Percentiles rank a stretch among this genome's conserved stretches.
These are phyloP conservation scores for Aspergillus ellipticus DNA, from an alignment of 495 filamentous ascomycete species.

Conservation along the genomic window DNA sequence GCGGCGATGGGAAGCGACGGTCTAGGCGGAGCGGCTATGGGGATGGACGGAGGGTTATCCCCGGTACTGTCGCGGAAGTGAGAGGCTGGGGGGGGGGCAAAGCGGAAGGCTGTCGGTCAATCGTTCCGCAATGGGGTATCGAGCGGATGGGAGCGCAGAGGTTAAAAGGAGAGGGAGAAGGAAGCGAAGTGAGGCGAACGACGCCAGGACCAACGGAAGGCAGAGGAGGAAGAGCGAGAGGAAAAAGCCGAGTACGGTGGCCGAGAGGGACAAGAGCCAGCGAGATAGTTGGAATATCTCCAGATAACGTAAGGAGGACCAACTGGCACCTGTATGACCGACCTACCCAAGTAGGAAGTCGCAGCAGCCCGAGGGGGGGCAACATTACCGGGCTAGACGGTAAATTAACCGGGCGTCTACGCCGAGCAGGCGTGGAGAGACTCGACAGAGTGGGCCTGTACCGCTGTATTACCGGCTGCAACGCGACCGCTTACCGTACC, in stretches of 20 bases:
- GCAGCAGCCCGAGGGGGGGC: background rate
- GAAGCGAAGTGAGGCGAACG: background rate
- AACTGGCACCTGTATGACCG: constrained; percentile 8
- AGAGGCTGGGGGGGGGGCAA: constrained; percentile 1
- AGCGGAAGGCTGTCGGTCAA: constrained; percentile 10
- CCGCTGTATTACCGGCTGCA: constrained; percentile 2
- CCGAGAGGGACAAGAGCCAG: constrained; percentile 7
- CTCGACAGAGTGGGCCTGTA: background rate
- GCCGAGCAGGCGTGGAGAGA: background rate
- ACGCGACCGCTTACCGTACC: background rate
- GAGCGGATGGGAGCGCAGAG: background rate
- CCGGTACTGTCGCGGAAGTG: constrained; percentile 12
- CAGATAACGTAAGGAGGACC: constrained; percentile 23
- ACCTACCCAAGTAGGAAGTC: background rate
- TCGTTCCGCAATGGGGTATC: constrained; percentile 5
- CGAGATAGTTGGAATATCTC: constrained; percentile 3
- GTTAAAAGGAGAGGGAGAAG: constrained; percentile 2
- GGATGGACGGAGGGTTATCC: constrained; percentile 2
- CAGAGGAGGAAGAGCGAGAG: background rate
- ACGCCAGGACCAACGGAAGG: background rate
- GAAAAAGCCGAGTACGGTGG: constrained; percentile 19
- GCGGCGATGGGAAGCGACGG: background rate
- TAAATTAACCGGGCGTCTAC: constrained; percentile 4
- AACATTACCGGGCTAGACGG: constrained; percentile 4
- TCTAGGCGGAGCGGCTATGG: background rate